phyloP scores from a whole-genome alignment of 768 basidiomycete species.

The Pleurotus cornucopiae region DNA sequence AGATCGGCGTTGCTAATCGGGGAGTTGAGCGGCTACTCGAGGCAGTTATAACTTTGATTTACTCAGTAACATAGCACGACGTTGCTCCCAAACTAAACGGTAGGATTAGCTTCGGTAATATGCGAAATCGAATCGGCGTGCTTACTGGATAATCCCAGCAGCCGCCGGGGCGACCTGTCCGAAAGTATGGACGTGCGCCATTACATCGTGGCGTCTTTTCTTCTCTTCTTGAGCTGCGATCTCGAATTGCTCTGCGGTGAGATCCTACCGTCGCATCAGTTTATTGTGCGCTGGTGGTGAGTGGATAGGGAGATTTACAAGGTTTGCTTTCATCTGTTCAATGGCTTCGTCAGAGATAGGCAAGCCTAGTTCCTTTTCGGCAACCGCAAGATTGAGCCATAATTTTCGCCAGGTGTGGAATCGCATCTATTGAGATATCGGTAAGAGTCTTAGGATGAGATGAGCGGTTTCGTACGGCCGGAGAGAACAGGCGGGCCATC shows the following conservation, averaged over 20 bases:
- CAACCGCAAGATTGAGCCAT: slow-evolving; percentile 95
- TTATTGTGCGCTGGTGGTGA: slow-evolving; percentile 1
- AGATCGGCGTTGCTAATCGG: slow-evolving; percentile 87
- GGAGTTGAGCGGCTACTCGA: not conserved
- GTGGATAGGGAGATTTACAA: slow-evolving; percentile 45
- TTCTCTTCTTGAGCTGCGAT: slow-evolving; percentile 94
- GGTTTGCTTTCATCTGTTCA: slow-evolving; percentile 89
- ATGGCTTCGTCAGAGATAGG: slow-evolving; percentile 88
- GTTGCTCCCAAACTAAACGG: slow-evolving; percentile 81
- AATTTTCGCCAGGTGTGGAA: slow-evolving; percentile 94
- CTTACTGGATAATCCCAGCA: slow-evolving; percentile 92
- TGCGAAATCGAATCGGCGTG: not conserved
- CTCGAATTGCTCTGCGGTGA: slow-evolving; percentile 88
- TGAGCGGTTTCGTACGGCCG: slow-evolving; percentile 54
- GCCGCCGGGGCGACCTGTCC: slow-evolving; percentile 91
- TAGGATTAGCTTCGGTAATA: not conserved
- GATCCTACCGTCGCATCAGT: slow-evolving; percentile 40
- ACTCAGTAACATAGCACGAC: slow-evolving; percentile 99
- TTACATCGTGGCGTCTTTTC: slow-evolving; percentile 96
- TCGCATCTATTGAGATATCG: slow-evolving; percentile 58
- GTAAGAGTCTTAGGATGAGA: not conserved
- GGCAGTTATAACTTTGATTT: slow-evolving; percentile 21
- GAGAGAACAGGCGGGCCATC: slow-evolving; percentile 97
- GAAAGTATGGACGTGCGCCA: slow-evolving; percentile 99
- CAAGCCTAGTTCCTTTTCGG: slow-evolving; percentile 93